Evolutionary conservation across 305 asterid species (phyloP).

Genomic region (Fraxinus floribunda): DNA sequence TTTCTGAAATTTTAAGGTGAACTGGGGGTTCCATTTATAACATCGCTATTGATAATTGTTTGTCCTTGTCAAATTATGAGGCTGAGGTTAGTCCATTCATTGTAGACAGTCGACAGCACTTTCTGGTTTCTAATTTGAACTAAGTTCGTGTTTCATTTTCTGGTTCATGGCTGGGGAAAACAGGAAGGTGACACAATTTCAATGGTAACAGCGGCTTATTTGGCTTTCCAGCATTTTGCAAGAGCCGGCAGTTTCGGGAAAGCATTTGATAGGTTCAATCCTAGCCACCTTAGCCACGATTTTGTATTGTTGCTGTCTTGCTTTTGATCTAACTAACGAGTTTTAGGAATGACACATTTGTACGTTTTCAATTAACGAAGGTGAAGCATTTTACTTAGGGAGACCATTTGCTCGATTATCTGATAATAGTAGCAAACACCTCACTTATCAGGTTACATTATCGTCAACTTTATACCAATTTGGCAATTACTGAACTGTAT

Average conservation of each 20-base stretch:
- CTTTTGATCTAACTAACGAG: constrained; percentile 52
- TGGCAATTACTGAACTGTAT: not conserved
- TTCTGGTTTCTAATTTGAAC: constrained; percentile 16
- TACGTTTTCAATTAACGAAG: constrained; percentile 12
- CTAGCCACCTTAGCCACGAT: constrained; percentile 63
- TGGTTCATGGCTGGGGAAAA: constrained; percentile 58
- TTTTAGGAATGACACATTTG: not conserved
- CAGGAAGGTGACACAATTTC: constrained; percentile 79
- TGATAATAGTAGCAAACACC: not conserved
- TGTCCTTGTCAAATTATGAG: constrained; percentile 68
- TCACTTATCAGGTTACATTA: not conserved
- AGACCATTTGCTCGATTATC: constrained; percentile 1
- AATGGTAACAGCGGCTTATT: constrained; percentile 64
- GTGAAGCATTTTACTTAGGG: not conserved
- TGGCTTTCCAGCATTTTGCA: constrained; percentile 83
- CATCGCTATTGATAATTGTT: constrained; percentile 67
- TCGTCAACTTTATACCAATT: not conserved
- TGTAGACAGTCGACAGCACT: not conserved
- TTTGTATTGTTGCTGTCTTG: constrained; percentile 56
- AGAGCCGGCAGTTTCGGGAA: constrained; percentile 66
- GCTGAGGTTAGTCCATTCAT: constrained; percentile 57
- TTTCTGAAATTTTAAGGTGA: no score
- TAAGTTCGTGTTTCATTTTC: constrained; percentile 16
- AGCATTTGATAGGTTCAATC: constrained; percentile 78
- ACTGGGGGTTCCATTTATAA: constrained; percentile 63